A percentile compares a stretch with the other conserved stretches of the same genome.
Evolutionary conservation across 108 stramenopile genomes (phyloP).

Genomic region (Nannochloropsis gaditana): DNA sequence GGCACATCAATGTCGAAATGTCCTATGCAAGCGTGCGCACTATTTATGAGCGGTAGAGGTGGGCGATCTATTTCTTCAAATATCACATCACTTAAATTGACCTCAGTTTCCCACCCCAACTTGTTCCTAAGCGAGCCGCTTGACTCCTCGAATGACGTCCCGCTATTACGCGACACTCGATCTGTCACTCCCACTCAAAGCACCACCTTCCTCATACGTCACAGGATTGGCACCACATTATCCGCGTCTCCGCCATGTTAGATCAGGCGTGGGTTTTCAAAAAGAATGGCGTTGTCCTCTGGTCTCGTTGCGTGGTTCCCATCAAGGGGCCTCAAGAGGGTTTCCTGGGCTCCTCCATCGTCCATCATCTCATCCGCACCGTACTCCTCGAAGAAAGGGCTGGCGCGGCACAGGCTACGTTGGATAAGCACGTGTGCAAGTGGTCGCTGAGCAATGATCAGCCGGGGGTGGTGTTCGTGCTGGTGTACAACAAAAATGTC

Average conservation of each 20-base stretch:
- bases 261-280: constrained; percentile 52
- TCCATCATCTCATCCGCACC: constrained; percentile 50
- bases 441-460: constrained; percentile 30
- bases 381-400: constrained; percentile 55
- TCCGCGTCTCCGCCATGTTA: constrained; percentile 24
- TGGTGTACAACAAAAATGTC: constrained; percentile 47
- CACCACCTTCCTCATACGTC: no score
- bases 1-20: no score
- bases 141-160: no score
- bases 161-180: no score
- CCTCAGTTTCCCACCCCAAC: no score
- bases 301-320: constrained; percentile 42
- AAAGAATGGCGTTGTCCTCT: constrained; percentile 51
- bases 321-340: constrained; percentile 48
- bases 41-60: no score
- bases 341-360: constrained; percentile 12
- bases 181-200: no score
- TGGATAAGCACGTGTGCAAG: constrained; percentile 40
- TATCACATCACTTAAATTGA: no score
- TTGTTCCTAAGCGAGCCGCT: no score
- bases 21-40: no score
- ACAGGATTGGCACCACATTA: no score
- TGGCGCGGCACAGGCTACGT: constrained; percentile 31
- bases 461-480: constrained; percentile 49
- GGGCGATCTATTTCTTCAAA: no score